phyloP scores from a whole-genome alignment of 2,329 filamentous ascomycete genomes.

The Zymoseptoria ardabiliae region DNA sequence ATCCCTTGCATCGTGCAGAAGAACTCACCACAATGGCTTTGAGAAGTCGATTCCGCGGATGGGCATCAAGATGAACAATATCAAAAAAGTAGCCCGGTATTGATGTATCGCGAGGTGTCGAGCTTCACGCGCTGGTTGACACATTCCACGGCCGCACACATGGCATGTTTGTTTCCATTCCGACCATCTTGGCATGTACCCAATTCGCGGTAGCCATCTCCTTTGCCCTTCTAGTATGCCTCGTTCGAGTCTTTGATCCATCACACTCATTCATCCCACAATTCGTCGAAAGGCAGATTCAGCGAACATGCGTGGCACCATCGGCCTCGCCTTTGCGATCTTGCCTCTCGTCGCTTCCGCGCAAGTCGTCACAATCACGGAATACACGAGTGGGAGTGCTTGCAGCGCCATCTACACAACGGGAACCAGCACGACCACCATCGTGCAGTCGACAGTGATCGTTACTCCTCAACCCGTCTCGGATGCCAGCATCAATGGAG shows the following conservation, averaged over 20 bases:
- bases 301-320: neutral
- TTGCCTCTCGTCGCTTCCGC: constrained; percentile 11
- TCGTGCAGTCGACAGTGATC: constrained; percentile 25
- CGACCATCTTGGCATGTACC: neutral
- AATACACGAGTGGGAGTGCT: constrained; percentile 15
- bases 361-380: constrained; percentile 23
- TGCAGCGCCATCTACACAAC: constrained; percentile 22
- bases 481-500: constrained; percentile 25
- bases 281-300: constrained; percentile 9
- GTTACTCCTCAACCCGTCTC: constrained; percentile 21
- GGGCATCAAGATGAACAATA: too few species aligned
- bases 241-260: neutral
- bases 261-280: neutral
- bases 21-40: too few species aligned
- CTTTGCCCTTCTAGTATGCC: neutral
- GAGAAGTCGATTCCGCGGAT: too few species aligned
- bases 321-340: constrained; percentile 8
- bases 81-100: too few species aligned
- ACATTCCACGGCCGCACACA: constrained; percentile 1
- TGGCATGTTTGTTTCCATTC: neutral
- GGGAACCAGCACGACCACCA: constrained; percentile 16
- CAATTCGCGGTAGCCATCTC: neutral
- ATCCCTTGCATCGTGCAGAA: too few species aligned
- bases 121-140: neutral
- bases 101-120: too few species aligned